Percentiles rank a stretch among this genome's conserved stretches.
These are phyloP conservation scores for Leucocoprinus leucothites DNA, from an alignment of 768 basidiomycete genomes.

Conservation along the genomic window DNA sequence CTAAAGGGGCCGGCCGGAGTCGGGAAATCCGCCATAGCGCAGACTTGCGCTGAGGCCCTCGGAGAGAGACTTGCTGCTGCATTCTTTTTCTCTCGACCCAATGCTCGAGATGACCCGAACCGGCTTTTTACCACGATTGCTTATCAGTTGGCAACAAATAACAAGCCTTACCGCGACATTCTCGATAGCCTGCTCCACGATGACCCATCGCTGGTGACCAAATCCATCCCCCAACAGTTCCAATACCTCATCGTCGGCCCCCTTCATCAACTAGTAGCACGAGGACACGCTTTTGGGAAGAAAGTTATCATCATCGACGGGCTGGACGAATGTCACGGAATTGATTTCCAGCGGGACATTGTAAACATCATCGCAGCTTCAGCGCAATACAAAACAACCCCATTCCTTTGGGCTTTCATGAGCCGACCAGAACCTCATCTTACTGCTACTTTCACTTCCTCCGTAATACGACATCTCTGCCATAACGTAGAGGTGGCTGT, in stretches of 20 bases:
- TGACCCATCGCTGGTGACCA: neutral
- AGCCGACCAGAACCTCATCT: constrained; percentile 3
- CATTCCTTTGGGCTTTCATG: neutral
- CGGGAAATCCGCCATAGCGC: constrained; percentile 6
- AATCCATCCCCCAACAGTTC: constrained; percentile 4
- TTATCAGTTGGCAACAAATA: neutral
- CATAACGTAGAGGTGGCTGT: neutral
- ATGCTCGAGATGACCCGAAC: neutral
- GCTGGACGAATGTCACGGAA: neutral
- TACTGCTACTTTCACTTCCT: neutral
- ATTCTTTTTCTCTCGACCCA: constrained; percentile 13
- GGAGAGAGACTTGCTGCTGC: neutral
- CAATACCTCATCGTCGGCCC: constrained; percentile 3
- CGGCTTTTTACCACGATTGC: constrained; percentile 8
- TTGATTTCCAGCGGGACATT: neutral
- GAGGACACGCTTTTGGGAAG: neutral
- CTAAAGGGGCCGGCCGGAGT: constrained; percentile 2
- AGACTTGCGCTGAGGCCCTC: neutral
- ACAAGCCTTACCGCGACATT: neutral
- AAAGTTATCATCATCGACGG: constrained; percentile 4
- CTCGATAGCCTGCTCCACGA: neutral
- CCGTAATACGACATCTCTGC: neutral
- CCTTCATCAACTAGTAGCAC: neutral
- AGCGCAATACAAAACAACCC: neutral
- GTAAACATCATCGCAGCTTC: neutral